Conservation (phyloP, 345 rosid species). For the Erucastrum elatum region DNA sequence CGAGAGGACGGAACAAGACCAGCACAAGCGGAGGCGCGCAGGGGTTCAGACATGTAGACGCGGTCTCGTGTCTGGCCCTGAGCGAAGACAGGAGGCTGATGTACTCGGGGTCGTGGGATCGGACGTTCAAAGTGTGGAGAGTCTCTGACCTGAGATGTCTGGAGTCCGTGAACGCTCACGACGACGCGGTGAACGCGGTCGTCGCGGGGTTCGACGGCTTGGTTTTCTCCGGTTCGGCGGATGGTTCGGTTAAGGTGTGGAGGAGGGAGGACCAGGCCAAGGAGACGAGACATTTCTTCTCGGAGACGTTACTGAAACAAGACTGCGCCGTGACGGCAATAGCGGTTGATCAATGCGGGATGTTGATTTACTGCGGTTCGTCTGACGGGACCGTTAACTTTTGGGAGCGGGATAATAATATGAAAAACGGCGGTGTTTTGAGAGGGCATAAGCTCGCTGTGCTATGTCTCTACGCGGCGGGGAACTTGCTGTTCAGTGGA, state of each 20-base stretch:
- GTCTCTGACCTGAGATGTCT: conserved; percentile 64
- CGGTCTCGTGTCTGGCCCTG: conserved; percentile 72
- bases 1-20: conserved; percentile 40
- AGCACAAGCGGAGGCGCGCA: conserved; percentile 38
- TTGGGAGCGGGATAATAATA: conserved; percentile 62
- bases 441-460: conserved; percentile 80
- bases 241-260: conserved; percentile 88
- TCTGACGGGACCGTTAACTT: conserved; percentile 84
- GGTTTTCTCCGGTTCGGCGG: conserved; percentile 86
- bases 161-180: conserved; percentile 76
- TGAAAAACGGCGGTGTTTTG: conserved; percentile 65
- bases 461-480: conserved; percentile 68
- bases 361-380: conserved; percentile 71
- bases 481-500: conserved; percentile 73
- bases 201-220: conserved; percentile 75
- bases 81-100: conserved; percentile 61
- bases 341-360: conserved; percentile 53
- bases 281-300: conserved; percentile 82
- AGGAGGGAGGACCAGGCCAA: conserved; percentile 81
- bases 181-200: conserved; percentile 75
- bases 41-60: conserved; percentile 71
- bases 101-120: conserved; percentile 90
- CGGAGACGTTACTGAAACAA: conserved; percentile 74
- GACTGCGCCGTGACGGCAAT: conserved; percentile 81
- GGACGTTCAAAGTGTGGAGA: conserved; percentile 85